Conservation (phyloP, 106 monocot genomes). For the Dioscorea zingiberensis region DNA sequence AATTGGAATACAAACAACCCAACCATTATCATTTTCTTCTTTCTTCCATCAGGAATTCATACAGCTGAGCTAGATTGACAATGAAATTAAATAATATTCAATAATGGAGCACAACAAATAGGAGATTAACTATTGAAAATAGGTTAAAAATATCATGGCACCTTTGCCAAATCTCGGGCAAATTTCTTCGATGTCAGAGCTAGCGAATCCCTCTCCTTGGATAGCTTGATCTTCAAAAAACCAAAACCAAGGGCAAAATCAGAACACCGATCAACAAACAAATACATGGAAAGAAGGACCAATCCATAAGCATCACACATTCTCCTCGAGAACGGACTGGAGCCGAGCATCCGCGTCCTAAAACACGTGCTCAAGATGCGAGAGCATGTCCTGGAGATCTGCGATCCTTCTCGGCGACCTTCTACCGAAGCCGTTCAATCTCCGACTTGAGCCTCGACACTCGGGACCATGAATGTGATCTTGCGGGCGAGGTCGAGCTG, state of each 20-base stretch:
- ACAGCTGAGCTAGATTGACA: no score
- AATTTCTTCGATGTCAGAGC: constrained; percentile 60
- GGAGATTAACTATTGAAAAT: no score
- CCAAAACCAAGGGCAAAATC: neutral
- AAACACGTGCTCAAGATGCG: constrained; percentile 36
- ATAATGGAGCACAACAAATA: no score
- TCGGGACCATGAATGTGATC: constrained; percentile 85
- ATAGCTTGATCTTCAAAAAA: constrained; percentile 40
- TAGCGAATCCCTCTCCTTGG: constrained; percentile 65
- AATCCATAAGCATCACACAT: constrained; percentile 31
- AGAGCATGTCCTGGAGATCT: constrained; percentile 57
- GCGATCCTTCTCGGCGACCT: constrained; percentile 50
- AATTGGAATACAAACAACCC: no score
- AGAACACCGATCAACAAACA: no score
- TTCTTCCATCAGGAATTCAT: no score
- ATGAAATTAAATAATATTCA: no score
- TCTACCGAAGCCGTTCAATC: constrained; percentile 33
- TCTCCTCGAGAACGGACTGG: constrained; percentile 51
- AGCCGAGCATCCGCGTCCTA: constrained; percentile 48
- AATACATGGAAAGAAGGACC: neutral
- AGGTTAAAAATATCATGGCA: constrained; percentile 4
- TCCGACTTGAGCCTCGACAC: constrained; percentile 70
- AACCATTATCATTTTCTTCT: no score
- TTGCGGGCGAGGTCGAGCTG: constrained; percentile 84
- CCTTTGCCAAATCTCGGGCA: constrained; percentile 73